A percentile compares a stretch with the other conserved stretches of the same genome.
phyloP scores from a whole-genome alignment of 352 stramenopile genomes.

The Halophytophthora batemanensis region DNA sequence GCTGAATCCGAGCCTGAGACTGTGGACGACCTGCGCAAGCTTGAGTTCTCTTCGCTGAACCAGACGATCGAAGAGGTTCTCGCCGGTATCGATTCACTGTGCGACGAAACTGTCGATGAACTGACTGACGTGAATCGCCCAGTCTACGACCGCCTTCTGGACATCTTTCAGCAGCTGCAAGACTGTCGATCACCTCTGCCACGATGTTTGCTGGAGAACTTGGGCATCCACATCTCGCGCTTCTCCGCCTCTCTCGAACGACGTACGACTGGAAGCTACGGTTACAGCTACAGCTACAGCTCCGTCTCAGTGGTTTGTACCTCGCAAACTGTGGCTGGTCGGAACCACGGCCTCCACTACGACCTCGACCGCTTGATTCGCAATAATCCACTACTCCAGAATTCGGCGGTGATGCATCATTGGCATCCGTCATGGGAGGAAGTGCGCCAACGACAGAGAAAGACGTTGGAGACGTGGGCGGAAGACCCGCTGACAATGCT shows the following conservation, averaged over 20 bases:
- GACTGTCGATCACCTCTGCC: neutral
- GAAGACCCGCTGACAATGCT: neutral
- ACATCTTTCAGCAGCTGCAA: conserved; percentile 2
- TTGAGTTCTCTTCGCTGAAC: too few species aligned
- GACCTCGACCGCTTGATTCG: neutral
- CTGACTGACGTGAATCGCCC: neutral
- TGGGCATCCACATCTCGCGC: neutral
- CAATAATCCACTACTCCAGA: neutral
- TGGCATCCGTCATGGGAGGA: neutral
- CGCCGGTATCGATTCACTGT: neutral
- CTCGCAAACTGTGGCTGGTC: neutral
- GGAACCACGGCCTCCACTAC: neutral
- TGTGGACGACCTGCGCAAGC: too few species aligned
- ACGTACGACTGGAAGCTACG: neutral
- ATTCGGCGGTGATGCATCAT: neutral
- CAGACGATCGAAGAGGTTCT: neutral
- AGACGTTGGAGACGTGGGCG: neutral
- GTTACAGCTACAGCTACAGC: neutral
- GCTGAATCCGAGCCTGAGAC: too few species aligned
- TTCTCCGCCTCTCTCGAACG: neutral
- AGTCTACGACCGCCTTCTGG: neutral
- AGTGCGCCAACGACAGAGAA: neutral
- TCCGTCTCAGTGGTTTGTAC: neutral
- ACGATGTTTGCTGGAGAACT: neutral
- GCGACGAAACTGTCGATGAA: neutral